Percentiles rank a stretch among this genome's conserved stretches.
Evolutionary conservation across 2,329 filamentous ascomycete genomes (phyloP).

Genomic region (Trichoderma breve): DNA sequence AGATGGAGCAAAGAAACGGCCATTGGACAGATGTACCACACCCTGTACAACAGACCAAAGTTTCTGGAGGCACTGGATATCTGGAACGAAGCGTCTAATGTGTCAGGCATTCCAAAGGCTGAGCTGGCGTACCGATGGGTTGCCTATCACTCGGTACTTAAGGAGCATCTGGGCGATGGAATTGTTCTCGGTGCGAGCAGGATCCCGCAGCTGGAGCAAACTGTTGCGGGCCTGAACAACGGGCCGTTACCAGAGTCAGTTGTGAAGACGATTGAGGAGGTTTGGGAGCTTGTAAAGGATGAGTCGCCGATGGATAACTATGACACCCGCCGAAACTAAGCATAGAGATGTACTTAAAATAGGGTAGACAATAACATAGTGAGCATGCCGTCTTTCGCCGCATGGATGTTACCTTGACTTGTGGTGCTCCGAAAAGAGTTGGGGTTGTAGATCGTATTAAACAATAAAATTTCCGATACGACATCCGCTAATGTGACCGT

Average conservation of each 20-base stretch:
- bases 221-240: slow-evolving; percentile 2
- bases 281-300: slow-evolving; percentile 20
- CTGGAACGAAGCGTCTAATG: background rate
- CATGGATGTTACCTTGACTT: background rate
- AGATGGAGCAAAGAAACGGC: background rate
- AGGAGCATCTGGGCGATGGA: background rate
- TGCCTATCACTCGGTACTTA: slow-evolving; percentile 9
- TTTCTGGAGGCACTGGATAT: background rate
- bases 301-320: slow-evolving; percentile 14
- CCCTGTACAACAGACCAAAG: slow-evolving; percentile 8
- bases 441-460: background rate
- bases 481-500: background rate
- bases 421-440: background rate
- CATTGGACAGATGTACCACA: slow-evolving; percentile 4
- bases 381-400: background rate
- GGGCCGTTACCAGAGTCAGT: slow-evolving; percentile 20
- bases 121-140: slow-evolving; percentile 21
- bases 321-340: background rate
- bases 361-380: background rate
- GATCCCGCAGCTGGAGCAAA: slow-evolving; percentile 9
- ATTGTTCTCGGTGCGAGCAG: slow-evolving; percentile 16
- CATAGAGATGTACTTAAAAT: background rate
- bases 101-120: background rate
- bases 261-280: slow-evolving; percentile 21
- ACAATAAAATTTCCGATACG: background rate